Conservation (phyloP, 2,329 filamentous ascomycete species). For the Endocalyx cinctus region DNA sequence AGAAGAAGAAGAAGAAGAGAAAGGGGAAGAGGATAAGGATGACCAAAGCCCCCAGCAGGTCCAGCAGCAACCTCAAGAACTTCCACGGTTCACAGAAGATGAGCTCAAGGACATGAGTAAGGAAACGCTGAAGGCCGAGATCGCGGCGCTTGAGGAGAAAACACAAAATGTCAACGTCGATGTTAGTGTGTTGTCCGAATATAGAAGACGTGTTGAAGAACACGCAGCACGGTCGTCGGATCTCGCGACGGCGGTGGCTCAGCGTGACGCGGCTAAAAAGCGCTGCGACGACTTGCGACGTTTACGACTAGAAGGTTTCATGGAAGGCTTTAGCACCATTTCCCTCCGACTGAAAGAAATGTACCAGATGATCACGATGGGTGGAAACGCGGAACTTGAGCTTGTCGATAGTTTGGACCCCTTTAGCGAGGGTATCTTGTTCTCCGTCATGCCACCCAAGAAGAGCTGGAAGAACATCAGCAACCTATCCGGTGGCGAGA, state of each 20-base stretch:
- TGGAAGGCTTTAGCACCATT: slow-evolving; percentile 94
- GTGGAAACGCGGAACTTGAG: slow-evolving; percentile 94
- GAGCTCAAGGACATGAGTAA: slow-evolving; percentile 64
- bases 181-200: slow-evolving; percentile 81
- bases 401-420: slow-evolving; percentile 94
- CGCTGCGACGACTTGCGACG: slow-evolving; percentile 88
- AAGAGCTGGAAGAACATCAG: slow-evolving; percentile 99
- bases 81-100: slow-evolving; percentile 74
- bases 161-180: slow-evolving; percentile 86
- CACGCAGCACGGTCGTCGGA: slow-evolving; percentile 78
- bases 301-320: slow-evolving; percentile 90
- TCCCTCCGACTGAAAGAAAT: slow-evolving; percentile 96
- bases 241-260: slow-evolving; percentile 69
- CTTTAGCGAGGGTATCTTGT: slow-evolving; percentile 93
- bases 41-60: slow-evolving; percentile 18
- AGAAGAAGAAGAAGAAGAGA: slow-evolving; percentile 21
- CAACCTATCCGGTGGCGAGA: slow-evolving; percentile 93
- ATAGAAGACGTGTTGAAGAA: slow-evolving; percentile 80
- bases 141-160: slow-evolving; percentile 59
- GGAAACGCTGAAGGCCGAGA: slow-evolving; percentile 56
- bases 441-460: slow-evolving; percentile 98
- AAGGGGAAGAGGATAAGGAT: slow-evolving; percentile 18
- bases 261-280: slow-evolving; percentile 84
- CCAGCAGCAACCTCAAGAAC: slow-evolving; percentile 42
- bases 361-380: slow-evolving; percentile 99